phyloP scores from a whole-genome alignment of 2,329 filamentous ascomycete species.

The Fusarium lateritium region DNA sequence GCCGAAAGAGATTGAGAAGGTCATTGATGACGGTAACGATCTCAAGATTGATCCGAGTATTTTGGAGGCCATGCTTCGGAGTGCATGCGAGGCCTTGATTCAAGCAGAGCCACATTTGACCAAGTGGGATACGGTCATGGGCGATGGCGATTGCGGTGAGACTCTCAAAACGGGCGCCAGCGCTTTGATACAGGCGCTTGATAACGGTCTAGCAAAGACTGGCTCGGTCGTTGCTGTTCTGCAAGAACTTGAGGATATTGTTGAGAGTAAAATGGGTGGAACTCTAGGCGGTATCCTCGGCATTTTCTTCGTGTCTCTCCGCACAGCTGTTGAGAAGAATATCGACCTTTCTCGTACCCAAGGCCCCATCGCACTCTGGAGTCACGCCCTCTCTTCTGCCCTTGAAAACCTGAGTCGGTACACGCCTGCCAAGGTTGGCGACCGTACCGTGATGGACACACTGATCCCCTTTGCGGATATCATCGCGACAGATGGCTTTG shows the following conservation, averaged over 20 bases:
- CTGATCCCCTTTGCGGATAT: conserved; percentile 63
- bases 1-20: too few species aligned
- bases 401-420: conserved; percentile 65
- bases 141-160: conserved; percentile 77
- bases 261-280: conserved; percentile 56
- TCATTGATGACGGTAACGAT: too few species aligned
- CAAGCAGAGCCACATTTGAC: conserved; percentile 71
- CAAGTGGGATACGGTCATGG: conserved; percentile 74
- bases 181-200: not conserved
- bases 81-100: too few species aligned
- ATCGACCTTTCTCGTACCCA: conserved; percentile 17
- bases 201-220: too few species aligned
- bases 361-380: conserved; percentile 61
- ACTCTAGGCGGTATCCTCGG: conserved; percentile 70
- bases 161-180: conserved; percentile 59
- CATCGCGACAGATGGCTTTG: conserved; percentile 62
- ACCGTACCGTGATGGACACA: conserved; percentile 71
- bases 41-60: too few species aligned
- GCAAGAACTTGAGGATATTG: too few species aligned
- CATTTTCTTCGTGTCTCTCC: conserved; percentile 51
- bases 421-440: conserved; percentile 69
- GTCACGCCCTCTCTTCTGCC: conserved; percentile 58
- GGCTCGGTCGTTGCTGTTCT: too few species aligned
- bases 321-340: conserved; percentile 54
- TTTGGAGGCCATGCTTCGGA: too few species aligned